Evolutionary conservation across 2,329 filamentous ascomycete species (phyloP).

Genomic region (Ophiostoma himal-ulmi): DNA sequence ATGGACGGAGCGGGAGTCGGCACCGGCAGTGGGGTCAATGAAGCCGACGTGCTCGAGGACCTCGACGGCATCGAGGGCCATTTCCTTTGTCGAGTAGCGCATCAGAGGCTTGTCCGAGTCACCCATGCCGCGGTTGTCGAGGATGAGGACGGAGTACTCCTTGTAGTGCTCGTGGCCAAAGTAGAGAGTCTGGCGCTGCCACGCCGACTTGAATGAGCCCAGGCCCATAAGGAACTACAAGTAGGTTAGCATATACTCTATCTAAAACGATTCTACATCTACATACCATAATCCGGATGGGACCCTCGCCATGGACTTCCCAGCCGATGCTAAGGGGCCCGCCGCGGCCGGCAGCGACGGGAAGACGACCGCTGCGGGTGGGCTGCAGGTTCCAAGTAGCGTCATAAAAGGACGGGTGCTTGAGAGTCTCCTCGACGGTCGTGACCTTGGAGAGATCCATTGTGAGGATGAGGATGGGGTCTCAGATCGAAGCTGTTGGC

Average conservation of each 20-base stretch:
- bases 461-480: too few relatives aligned
- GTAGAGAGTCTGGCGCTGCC: conserved; percentile 77
- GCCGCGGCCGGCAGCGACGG: conserved; percentile 64
- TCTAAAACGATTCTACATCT: not conserved
- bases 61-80: conserved; percentile 74
- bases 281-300: conserved; percentile 65
- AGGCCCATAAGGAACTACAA: conserved; percentile 69
- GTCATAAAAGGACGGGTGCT: conserved; percentile 61
- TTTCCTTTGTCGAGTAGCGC: conserved; percentile 75
- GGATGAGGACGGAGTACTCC: conserved; percentile 65
- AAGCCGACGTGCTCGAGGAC: conserved; percentile 62
- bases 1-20: conserved; percentile 45
- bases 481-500: not conserved
- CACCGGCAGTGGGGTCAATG: conserved; percentile 13
- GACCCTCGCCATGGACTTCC: conserved; percentile 72
- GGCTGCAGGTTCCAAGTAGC: conserved; percentile 66
- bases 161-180: conserved; percentile 67
- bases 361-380: conserved; percentile 51
- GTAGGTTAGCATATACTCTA: conserved; percentile 32
- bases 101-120: conserved; percentile 68
- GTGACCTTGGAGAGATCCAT: conserved; percentile 19
- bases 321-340: conserved; percentile 72
- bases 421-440: conserved; percentile 52
- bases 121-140: conserved; percentile 84
- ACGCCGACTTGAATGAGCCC: conserved; percentile 60